Base-by-base conservation (phyloP, 495 filamentous ascomycete genomes). In the Bombardia bombarda region DNA sequence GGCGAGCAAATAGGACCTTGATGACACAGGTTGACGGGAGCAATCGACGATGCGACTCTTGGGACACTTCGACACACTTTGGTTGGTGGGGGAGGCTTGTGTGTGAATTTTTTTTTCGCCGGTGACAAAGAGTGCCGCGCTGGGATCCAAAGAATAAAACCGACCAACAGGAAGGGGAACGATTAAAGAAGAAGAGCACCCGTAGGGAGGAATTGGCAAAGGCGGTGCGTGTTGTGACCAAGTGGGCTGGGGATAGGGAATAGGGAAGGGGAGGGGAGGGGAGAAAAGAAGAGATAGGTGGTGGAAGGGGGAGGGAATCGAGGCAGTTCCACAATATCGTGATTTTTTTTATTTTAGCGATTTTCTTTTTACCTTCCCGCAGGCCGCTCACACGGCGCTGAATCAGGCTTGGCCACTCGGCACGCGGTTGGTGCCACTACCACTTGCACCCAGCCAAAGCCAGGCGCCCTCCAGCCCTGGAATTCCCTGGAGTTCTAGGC, bases 181-280 rank as follows among this genome's bases (percentile, higher is more conserved):
- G 50, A 40, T 53, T 45, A 60, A 50, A 58, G 57, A 62, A 60
- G 50, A 61, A 52, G 53, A 55, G 57, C 55, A 56, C 57, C 59
- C 55, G 46, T 25, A 43, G 55, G 59, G 57, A 53, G 43, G 33
- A 24, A 55, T 62, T 62, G 59, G 47, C 59, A 52, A 49, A 60
- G 59, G 59, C 59, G 59, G 59, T 58, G 59, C 59, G 59, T 52
- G 55, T 43, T 47, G 55, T 38, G 43, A 49, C 50, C 45, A 44
- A 38, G 25, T 46, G 44, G 50, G 52, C 47, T 35, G 43, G 26
- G 44, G 36, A 40, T 31, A 44, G 39, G 34, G 34, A 18, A 37
- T 20, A 13, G 18, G 40, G 37, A 38, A 45, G 40, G 42, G 31
- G 34, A 35, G 28, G 31, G 40, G 38, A 42, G 32, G 28, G 25